phyloP scores from a whole-genome alignment of 768 basidiomycete species.

The Tulasnella sp. region DNA sequence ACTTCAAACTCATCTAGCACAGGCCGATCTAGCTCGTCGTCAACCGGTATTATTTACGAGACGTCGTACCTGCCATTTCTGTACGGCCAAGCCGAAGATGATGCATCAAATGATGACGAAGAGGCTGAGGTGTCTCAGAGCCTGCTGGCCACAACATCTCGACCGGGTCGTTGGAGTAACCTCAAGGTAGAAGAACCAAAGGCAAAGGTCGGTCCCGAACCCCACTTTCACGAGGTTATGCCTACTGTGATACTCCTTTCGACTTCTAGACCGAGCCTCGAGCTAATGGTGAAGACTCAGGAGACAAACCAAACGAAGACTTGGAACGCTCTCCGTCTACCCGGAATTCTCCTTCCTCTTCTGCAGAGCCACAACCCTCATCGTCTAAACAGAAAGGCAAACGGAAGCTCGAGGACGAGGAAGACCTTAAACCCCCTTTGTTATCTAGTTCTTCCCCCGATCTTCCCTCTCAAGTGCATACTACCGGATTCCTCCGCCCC shows the following conservation, averaged over 20 bases:
- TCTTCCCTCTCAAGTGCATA: not conserved
- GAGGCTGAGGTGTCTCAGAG: slow-evolving; percentile 14
- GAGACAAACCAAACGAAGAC: not conserved
- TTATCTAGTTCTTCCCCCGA: not conserved
- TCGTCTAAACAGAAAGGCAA: slow-evolving; percentile 12
- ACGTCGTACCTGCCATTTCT: slow-evolving; percentile 35
- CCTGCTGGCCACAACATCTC: not conserved
- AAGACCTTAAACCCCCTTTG: not conserved
- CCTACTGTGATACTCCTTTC: not conserved
- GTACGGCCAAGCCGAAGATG: not conserved
- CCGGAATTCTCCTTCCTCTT: not conserved
- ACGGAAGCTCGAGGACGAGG: not conserved
- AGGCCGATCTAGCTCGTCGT: not conserved
- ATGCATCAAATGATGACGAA: not conserved
- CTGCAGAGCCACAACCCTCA: not conserved
- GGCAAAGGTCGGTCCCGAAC: not conserved
- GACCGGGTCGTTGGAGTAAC: slow-evolving; percentile 23
- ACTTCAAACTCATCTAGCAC: not conserved
- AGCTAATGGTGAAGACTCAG: not conserved
- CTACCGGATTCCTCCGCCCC: slow-evolving; percentile 23
- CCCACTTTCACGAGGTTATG: not conserved
- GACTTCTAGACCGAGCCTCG: not conserved
- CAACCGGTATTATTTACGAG: slow-evolving; percentile 25
- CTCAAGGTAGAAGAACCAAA: slow-evolving; percentile 6
- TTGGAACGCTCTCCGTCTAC: not conserved